Conservation (phyloP, 2,329 filamentous ascomycete species). For the Macroventuria anomochaeta region DNA sequence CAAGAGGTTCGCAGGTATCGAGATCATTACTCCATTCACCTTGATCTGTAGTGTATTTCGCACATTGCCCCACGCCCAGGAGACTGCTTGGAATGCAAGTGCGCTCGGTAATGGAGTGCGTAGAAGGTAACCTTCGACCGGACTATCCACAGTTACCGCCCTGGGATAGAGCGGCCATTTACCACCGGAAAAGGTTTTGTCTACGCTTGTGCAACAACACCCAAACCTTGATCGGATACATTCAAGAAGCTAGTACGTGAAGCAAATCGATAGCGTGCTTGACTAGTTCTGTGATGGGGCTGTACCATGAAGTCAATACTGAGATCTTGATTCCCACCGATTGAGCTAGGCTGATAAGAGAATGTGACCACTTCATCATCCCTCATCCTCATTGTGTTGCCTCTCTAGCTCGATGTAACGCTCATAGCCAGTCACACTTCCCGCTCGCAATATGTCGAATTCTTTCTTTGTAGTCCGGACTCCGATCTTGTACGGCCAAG, state of each 20-base stretch:
- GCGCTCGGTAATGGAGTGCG: not conserved
- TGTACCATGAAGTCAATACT: too few species aligned
- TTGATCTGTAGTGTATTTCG: not conserved
- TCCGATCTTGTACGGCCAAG: not conserved
- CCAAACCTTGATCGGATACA: too few species aligned
- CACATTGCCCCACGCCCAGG: not conserved
- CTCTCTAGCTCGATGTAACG: not conserved
- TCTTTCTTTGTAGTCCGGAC: not conserved
- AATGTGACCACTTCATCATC: too few species aligned
- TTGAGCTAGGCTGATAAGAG: too few species aligned
- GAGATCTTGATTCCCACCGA: too few species aligned
- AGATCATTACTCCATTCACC: not conserved
- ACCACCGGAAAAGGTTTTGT: too few species aligned
- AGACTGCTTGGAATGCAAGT: not conserved
- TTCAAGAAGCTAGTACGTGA: too few species aligned
- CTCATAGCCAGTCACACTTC: not conserved
- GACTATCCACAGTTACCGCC: not conserved
- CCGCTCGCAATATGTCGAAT: not conserved
- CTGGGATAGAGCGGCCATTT: too few species aligned
- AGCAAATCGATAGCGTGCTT: too few species aligned
- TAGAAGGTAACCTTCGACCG: not conserved
- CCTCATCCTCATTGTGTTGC: too few species aligned
- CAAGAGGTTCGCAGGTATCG: not conserved
- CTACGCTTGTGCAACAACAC: too few species aligned
- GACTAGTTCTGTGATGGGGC: too few species aligned